These are phyloP conservation scores for Paratinospora sagittata DNA, from an alignment of 164 flowering plant species.

Conservation along the genomic window DNA sequence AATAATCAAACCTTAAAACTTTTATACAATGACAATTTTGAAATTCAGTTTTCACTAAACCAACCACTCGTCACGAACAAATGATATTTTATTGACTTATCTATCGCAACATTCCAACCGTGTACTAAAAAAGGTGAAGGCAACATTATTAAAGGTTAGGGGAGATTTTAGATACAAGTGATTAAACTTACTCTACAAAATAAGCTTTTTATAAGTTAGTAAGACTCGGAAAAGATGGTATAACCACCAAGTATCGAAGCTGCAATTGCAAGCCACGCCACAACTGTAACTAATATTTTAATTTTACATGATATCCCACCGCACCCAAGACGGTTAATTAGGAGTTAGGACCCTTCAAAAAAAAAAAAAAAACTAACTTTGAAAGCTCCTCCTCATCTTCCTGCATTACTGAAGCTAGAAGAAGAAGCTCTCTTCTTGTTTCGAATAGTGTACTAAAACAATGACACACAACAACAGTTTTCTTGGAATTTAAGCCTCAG, in stretches of 20 bases:
- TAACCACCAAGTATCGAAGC: constrained; percentile 14
- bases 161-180: too few relatives aligned
- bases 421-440: constrained; percentile 6
- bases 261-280: constrained; percentile 57
- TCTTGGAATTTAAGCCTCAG: constrained; percentile 27
- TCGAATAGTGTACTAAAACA: constrained; percentile 16
- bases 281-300: too few relatives aligned
- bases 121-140: too few relatives aligned
- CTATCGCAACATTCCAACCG: too few relatives aligned
- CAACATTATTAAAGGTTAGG: too few relatives aligned
- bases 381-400: constrained; percentile 57
- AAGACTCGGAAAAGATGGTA: not conserved
- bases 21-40: too few relatives aligned
- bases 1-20: too few relatives aligned
- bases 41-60: too few relatives aligned
- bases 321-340: constrained; percentile 21
- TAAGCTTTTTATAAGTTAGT: not conserved
- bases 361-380: constrained; percentile 8
- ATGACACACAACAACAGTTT: constrained; percentile 6
- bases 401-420: too few relatives aligned
- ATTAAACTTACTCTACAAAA: not conserved
- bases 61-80: too few relatives aligned
- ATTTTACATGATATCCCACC: constrained; percentile 29
- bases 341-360: too few relatives aligned
- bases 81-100: too few relatives aligned